Conservation (phyloP, 140 eudicot species). For the Bidens hawaiensis region DNA sequence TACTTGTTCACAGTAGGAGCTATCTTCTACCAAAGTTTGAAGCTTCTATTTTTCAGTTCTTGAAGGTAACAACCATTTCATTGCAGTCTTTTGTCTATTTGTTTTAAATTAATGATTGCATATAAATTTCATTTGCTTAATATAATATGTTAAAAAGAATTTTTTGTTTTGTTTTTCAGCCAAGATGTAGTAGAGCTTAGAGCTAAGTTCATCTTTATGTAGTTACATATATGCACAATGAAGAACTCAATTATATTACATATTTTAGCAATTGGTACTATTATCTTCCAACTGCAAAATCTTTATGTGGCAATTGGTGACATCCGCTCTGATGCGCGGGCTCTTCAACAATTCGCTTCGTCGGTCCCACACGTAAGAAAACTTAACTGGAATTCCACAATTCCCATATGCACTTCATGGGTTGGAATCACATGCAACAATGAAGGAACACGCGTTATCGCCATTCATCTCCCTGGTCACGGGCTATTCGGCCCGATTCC, state of each 20-base stretch:
- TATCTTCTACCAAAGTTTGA: conserved; percentile 24
- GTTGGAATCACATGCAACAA: conserved; percentile 65
- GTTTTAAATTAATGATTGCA: not conserved
- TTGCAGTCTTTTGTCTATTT: not conserved
- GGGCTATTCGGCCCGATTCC: conserved; percentile 84
- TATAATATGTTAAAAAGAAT: not conserved
- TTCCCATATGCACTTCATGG: conserved; percentile 69
- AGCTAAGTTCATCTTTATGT: conserved; percentile 10
- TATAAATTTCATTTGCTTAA: conserved; percentile 3
- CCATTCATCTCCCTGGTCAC: conserved; percentile 74
- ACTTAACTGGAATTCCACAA: conserved; percentile 64
- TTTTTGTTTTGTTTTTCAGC: conserved; percentile 8
- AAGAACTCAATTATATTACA: conserved; percentile 20
- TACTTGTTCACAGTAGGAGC: conserved; percentile 14
- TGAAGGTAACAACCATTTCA: conserved; percentile 22
- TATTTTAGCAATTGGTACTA: conserved; percentile 10
- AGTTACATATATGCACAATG: conserved; percentile 16
- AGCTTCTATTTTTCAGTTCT: conserved; percentile 22
- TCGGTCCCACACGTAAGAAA: conserved; percentile 70
- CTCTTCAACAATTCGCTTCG: conserved; percentile 68
- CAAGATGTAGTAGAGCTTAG: conserved; percentile 20
- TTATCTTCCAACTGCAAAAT: conserved; percentile 24
- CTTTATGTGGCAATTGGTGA: conserved; percentile 35
- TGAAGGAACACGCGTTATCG: conserved; percentile 55
- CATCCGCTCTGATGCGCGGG: conserved; percentile 51